Percentiles rank a stretch among this genome's conserved stretches.
Evolutionary conservation across 495 filamentous ascomycete genomes (phyloP).

Genomic region (Beverwykella pulmonaria): DNA sequence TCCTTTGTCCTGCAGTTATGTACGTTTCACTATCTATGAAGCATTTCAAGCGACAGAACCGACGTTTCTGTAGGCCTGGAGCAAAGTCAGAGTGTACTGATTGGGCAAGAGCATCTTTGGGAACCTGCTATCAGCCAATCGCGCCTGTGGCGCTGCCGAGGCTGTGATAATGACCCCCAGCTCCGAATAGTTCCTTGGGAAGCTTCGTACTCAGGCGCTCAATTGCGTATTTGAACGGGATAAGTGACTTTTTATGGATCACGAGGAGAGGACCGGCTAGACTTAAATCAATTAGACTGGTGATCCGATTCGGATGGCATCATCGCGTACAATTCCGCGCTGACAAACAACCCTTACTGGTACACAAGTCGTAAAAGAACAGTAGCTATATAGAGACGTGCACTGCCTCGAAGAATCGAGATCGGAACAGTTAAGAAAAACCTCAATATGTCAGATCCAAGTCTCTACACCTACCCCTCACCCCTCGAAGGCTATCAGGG

Average conservation of each 20-base stretch:
- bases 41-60: background rate
- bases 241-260: too few relatives aligned
- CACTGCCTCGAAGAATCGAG: background rate
- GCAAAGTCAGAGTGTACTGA: background rate
- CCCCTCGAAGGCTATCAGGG: conserved; percentile 38
- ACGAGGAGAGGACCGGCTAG: background rate
- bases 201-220: too few relatives aligned
- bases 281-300: background rate
- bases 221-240: too few relatives aligned
- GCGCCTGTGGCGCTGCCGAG: background rate
- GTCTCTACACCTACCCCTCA: conserved; percentile 36
- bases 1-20: background rate
- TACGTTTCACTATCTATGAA: background rate
- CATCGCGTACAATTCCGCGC: conserved; percentile 33
- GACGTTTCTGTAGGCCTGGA: background rate
- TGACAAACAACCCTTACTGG: conserved; percentile 27
- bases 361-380: background rate
- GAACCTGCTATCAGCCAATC: background rate
- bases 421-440: background rate
- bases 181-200: background rate
- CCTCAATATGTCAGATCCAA: conserved; percentile 38
- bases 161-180: background rate
- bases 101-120: background rate
- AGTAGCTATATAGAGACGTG: background rate
- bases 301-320: conserved; percentile 9